Evolutionary conservation across 306 rosid genomes (phyloP).

Genomic region (Vigna trinervia): DNA sequence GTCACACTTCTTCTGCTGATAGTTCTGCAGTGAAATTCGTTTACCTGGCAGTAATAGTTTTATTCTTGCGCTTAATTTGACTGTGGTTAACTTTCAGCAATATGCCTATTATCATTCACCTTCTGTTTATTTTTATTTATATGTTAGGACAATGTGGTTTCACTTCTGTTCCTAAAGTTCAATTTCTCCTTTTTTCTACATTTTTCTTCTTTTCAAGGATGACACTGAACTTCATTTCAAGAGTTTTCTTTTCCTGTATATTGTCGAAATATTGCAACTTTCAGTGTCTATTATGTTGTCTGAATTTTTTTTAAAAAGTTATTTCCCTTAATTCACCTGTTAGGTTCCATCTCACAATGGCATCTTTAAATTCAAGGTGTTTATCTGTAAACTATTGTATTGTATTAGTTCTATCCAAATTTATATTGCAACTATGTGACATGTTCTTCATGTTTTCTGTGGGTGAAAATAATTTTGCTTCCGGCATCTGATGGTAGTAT

Average conservation of each 20-base stretch:
- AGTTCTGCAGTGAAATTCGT: not conserved
- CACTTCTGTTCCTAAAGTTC: not conserved
- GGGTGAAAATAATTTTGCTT: not conserved
- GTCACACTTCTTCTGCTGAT: slow-evolving; percentile 21
- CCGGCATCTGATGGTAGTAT: slow-evolving; percentile 17
- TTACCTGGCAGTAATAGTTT: slow-evolving; percentile 10
- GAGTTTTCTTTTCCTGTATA: not conserved
- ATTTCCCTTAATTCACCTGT: not conserved
- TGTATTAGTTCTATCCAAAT: not conserved
- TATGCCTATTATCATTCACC: not conserved
- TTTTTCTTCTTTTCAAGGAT: slow-evolving; percentile 16
- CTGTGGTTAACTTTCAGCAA: not conserved
- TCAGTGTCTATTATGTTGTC: not conserved
- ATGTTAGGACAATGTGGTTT: not conserved
- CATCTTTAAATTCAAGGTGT: not conserved
- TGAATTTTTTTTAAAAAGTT: not conserved
- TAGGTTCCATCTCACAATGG: slow-evolving; percentile 5
- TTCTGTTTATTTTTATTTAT: not conserved
- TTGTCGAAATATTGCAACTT: not conserved
- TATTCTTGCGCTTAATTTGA: not conserved
- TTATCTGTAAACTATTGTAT: not conserved
- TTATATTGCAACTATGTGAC: not conserved
- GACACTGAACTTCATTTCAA: not conserved
- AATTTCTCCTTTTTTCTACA: not conserved
- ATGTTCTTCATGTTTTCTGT: slow-evolving; percentile 1